Conservation (phyloP, 345 rosid species). For the Bruguiera parviflora region DNA sequence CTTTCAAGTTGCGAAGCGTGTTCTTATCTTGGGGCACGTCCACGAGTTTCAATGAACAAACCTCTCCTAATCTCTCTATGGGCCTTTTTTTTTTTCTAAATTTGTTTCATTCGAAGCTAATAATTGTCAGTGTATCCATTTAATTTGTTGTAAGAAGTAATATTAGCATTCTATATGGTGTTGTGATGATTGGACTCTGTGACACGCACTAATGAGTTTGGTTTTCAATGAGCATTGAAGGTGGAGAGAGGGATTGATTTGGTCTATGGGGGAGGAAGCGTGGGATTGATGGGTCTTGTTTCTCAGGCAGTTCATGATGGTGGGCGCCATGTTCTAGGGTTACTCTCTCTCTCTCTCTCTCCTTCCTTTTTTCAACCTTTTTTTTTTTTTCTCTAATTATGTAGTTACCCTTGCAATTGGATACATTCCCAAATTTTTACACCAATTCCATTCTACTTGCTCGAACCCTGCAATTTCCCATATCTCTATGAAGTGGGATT, state of each 20-base stretch:
- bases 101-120: constrained; percentile 14
- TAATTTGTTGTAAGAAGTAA: neutral
- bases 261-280: constrained; percentile 98
- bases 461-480: constrained; percentile 28
- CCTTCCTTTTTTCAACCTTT: no score
- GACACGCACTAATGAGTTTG: constrained; percentile 33
- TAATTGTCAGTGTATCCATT: neutral
- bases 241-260: constrained; percentile 92
- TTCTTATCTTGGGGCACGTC: constrained; percentile 22
- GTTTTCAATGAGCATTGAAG: constrained; percentile 41
- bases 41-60: constrained; percentile 23
- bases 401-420: constrained; percentile 1
- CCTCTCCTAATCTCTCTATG: constrained; percentile 5
- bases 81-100: neutral
- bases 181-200: constrained; percentile 21
- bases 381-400: neutral
- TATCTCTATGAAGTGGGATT: constrained; percentile 21
- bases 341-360: constrained; percentile 23
- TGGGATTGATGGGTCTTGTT: constrained; percentile 97
- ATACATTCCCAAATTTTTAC: neutral
- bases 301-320: constrained; percentile 99
- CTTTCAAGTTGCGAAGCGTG: constrained; percentile 21
- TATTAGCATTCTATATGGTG: neutral
- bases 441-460: neutral
- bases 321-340: constrained; percentile 99